Evolutionary conservation across 2,329 filamentous ascomycete genomes (phyloP), one percentile per base, ranked within the genome.

Genomic region (Ceratocystis smalleyi): DNA sequence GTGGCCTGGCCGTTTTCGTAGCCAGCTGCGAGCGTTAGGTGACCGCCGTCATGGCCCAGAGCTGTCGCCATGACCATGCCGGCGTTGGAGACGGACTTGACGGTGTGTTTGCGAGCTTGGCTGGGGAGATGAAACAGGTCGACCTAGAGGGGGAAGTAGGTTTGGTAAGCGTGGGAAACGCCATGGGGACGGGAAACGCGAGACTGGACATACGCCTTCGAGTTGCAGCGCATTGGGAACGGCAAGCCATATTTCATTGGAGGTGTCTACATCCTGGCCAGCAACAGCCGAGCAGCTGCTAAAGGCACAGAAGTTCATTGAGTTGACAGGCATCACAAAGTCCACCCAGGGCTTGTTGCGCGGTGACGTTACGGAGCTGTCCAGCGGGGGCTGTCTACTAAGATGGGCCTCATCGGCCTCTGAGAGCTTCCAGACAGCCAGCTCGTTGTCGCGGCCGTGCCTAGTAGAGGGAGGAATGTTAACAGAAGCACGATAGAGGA

Each of bases 241-340:
- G 0, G 90, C 91, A 60, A 96, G 73, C 4, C 95, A 75, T 4
- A 89, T 76, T 65, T 78, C 76, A 7, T 75, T 70, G 2, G 69
- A 67, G 1, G 69, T 64, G 3, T 70, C 67, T 10, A 70, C 62
- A 45, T 67, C 35, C 7, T 68, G 67, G 19, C 72, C 68, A 5
- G 73, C 69, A 6, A 67, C 66, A 54, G 74, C 71, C 66, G 77
- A 66, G 71, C 85, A 86, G 67, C 81, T 79, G 1, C 87, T 80
- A 72, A 96, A 96, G 1, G 87, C 81, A 72, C 94, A 99, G 72
- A 97, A 99, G 72, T 97, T 99, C 76, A 97, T 82, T 1, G 92
- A 90, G 71, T 96, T 96, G 54, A 97, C 90, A 4, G 88, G 79
- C 4, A 99, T 76, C 3, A 88, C 81, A 73, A 96, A 83, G 24